A percentile compares a stretch with the other conserved stretches of the same genome.
Evolutionary conservation across 225 moss, liverwort and hornwort species (phyloP).

Genomic region (Pleurozium schreberi): DNA sequence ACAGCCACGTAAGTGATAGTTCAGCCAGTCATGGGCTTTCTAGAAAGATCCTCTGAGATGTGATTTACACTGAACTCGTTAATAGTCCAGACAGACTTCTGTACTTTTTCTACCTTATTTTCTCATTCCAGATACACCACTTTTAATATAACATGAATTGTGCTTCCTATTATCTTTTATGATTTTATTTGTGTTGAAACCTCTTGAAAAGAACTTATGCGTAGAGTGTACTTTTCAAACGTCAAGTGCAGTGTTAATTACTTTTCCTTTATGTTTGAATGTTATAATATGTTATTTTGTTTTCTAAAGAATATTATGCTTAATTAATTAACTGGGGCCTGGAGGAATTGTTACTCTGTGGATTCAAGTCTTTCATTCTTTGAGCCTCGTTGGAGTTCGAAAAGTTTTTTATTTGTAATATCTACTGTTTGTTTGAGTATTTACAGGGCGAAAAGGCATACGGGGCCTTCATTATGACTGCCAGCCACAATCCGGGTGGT

Average conservation of each 20-base stretch:
- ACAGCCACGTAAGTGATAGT: constrained; percentile 22
- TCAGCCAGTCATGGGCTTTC: neutral
- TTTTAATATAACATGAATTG: neutral
- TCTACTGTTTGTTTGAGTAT: neutral
- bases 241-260: neutral
- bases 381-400: neutral
- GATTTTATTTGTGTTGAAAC: neutral
- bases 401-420: neutral
- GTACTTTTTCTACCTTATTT: neutral
- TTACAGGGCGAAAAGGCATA: constrained; percentile 65
- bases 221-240: neutral
- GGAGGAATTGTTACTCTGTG: neutral
- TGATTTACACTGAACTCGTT: neutral
- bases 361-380: neutral
- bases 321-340: neutral
- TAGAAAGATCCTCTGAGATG: neutral
- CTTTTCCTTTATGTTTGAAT: neutral
- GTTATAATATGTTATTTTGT: neutral
- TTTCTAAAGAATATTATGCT: neutral
- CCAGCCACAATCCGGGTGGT: constrained; percentile 84
- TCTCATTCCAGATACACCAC: neutral
- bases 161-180: neutral
- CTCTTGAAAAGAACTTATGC: neutral
- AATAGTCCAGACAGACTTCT: neutral
- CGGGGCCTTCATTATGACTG: constrained; percentile 80